Percentiles rank a stretch among this genome's conserved stretches.
phyloP scores from a whole-genome alignment of 2,329 filamentous ascomycete genomes.

The Periconia digitata region DNA sequence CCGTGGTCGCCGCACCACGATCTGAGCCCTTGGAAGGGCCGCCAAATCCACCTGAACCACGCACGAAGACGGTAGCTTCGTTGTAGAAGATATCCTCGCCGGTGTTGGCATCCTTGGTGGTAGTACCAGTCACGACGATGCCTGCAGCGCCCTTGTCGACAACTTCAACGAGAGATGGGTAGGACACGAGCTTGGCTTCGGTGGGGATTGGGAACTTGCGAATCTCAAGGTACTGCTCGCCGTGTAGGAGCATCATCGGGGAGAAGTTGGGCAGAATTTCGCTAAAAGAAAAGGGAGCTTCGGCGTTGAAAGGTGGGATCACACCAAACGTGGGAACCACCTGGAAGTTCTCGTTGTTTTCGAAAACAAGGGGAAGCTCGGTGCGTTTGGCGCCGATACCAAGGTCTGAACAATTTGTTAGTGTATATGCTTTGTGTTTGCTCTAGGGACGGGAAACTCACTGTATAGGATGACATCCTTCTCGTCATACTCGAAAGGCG shows the following conservation, averaged over 20 bases:
- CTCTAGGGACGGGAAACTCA: slow-evolving; percentile 21
- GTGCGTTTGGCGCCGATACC: slow-evolving; percentile 89
- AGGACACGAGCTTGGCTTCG: slow-evolving; percentile 71
- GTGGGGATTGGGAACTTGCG: slow-evolving; percentile 91
- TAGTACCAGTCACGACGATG: slow-evolving; percentile 76
- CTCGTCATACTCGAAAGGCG: slow-evolving; percentile 81
- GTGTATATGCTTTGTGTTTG: slow-evolving; percentile 6
- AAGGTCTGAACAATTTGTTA: slow-evolving; percentile 59
- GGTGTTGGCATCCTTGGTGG: slow-evolving; percentile 80
- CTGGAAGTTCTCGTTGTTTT: slow-evolving; percentile 90
- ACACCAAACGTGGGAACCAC: slow-evolving; percentile 94
- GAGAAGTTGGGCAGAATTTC: slow-evolving; percentile 93
- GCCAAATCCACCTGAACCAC: slow-evolving; percentile 87
- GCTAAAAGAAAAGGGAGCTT: slow-evolving; percentile 75
- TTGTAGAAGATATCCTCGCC: slow-evolving; percentile 97
- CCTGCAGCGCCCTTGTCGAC: slow-evolving; percentile 93
- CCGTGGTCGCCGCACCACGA: slow-evolving; percentile 76
- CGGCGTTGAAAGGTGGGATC: slow-evolving; percentile 86
- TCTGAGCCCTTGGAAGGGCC: slow-evolving; percentile 76
- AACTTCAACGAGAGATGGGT: slow-evolving; percentile 84
- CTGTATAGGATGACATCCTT: slow-evolving; percentile 90
- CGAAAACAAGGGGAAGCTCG: slow-evolving; percentile 85
- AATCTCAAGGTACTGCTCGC: slow-evolving; percentile 97
- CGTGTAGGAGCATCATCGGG: slow-evolving; percentile 98
- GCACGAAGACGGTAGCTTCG: slow-evolving; percentile 89